Evolutionary conservation across 768 basidiomycete species (phyloP).

Genomic region (Lactifluus pinguis): DNA sequence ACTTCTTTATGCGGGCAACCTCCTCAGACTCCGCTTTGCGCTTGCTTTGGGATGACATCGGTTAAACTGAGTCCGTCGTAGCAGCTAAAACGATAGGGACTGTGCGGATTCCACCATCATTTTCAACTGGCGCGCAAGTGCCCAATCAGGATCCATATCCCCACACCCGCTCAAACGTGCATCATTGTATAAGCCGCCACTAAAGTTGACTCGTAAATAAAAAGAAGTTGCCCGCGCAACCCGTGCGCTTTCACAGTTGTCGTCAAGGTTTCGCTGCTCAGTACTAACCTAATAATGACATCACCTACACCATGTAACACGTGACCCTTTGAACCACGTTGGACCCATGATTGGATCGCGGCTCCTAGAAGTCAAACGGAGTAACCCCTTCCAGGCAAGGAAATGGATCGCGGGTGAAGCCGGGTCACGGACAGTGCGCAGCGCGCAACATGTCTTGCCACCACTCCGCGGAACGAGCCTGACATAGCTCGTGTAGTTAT

Average conservation of each 20-base stretch:
- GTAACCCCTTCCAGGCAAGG: background rate
- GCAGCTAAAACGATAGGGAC: background rate
- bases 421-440: background rate
- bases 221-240: no score
- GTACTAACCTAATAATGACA: no score
- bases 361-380: background rate
- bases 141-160: conserved; percentile 7
- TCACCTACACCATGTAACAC: background rate
- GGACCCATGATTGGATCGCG: no score
- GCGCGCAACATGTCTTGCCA: background rate
- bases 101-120: background rate
- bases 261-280: no score
- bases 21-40: conserved; percentile 15
- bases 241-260: background rate
- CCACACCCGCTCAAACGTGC: conserved; percentile 1
- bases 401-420: background rate
- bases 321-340: background rate
- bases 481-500: background rate
- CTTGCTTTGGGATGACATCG: conserved; percentile 9
- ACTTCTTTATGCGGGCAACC: conserved; percentile 24
- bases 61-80: background rate
- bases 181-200: background rate
- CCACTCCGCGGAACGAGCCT: background rate
- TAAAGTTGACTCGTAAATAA: background rate
- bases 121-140: conserved; percentile 3